Evolutionary conservation across 257 asterid species (phyloP), one percentile per base, ranked within the genome.

Genomic region (Datura wrightii): DNA sequence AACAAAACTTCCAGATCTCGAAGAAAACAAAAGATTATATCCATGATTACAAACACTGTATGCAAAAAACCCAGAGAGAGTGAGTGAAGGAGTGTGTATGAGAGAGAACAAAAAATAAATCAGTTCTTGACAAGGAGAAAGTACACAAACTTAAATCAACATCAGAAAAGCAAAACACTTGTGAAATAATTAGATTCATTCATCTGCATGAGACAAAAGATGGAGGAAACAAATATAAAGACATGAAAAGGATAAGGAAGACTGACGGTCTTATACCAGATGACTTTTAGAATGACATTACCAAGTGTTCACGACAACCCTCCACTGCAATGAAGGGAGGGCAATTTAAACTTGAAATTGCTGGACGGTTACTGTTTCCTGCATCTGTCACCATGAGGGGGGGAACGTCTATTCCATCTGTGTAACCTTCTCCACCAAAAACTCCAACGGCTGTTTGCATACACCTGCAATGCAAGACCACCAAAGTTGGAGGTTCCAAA

Each of bases 391-490:
- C 91, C 99, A 96, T 93, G 82, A 94, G 91, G 36, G 94, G 95
- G 86, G 93, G 93, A 58, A 54, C 92, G 81, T 85, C 90, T 83
- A 87, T 88, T 78, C 94, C 96, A 85, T 96, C 88, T 10, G 66
- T 87, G 82, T 82, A 88, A 80, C 90, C 90, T 88, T 90, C 97
- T 88, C 97, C 98, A 46, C 98, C 98, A 86, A 96, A 96, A 76
- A 92, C 95, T 34, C 98, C 99, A 86, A 90, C 98, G 72, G 99
- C 99, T 84, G 99, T 94, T 89, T 96, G 98, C 95, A 96, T 92
- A 60, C 98, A 93, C 97, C 99, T 96, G 90, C 79, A 92, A 87
- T 44, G 80, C 70, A 87, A 89, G 86, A 81, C 60, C 44, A 76
- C 46, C 14, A 76, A 50, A 50, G 82, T 76, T 76, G 46, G 5